These are phyloP conservation scores for Xylaria sp. DNA, from an alignment of 2,329 filamentous ascomycete species.

Conservation along the genomic window DNA sequence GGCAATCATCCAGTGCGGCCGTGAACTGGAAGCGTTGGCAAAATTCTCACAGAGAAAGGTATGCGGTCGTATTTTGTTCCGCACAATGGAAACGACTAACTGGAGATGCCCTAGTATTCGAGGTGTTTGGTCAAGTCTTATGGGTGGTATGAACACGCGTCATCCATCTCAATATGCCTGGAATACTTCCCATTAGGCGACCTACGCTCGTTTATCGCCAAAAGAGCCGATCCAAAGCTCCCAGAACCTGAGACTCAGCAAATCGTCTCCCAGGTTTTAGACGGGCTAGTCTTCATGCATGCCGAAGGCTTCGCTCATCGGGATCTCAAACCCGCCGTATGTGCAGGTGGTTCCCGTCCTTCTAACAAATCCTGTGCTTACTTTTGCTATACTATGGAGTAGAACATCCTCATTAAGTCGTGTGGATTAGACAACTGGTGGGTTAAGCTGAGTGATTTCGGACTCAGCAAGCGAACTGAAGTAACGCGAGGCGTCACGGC, in stretches of 20 bases:
- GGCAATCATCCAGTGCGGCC: background rate
- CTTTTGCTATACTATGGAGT: background rate
- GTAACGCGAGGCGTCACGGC: background rate
- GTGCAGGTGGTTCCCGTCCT: background rate
- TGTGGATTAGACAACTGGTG: background rate
- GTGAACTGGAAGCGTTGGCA: conserved; percentile 2
- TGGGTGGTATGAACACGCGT: background rate
- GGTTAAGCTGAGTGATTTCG: background rate
- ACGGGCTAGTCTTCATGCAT: conserved; percentile 23
- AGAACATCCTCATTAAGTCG: background rate
- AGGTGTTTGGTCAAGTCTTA: background rate
- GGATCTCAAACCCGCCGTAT: background rate
- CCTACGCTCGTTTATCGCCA: background rate
- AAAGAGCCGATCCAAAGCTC: background rate
- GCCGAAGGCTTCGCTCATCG: conserved; percentile 21
- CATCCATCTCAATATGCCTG: background rate
- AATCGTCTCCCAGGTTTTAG: conserved; percentile 13
- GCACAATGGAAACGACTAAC: background rate
- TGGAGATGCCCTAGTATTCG: background rate
- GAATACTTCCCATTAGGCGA: background rate
- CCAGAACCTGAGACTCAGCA: conserved; percentile 11
- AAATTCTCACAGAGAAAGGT: conserved; percentile 11
- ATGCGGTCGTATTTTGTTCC: background rate
- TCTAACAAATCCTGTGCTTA: background rate
- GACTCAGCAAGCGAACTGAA: background rate